These are phyloP conservation scores for Plantago lanceolata DNA, from an alignment of 305 asterid genomes.

Conservation along the genomic window DNA sequence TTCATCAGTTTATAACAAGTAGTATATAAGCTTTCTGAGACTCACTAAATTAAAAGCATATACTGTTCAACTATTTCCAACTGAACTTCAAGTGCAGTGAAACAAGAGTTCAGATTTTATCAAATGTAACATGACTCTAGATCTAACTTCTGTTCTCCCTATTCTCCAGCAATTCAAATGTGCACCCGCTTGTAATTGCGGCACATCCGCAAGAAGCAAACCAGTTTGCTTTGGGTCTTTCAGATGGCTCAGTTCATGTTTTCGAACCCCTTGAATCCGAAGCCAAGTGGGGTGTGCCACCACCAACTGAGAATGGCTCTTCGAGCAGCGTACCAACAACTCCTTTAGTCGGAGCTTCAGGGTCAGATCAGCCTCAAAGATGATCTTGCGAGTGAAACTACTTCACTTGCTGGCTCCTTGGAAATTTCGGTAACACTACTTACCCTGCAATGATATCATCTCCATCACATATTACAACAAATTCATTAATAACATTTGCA, in stretches of 20 bases:
- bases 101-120: slow-evolving; percentile 1
- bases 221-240: slow-evolving; percentile 57
- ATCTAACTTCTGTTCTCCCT: not conserved
- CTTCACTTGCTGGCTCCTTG: not conserved
- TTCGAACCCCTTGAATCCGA: slow-evolving; percentile 57
- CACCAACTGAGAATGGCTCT: slow-evolving; percentile 48
- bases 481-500: not conserved
- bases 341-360: slow-evolving; percentile 38
- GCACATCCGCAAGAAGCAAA: slow-evolving; percentile 63
- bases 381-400: slow-evolving; percentile 22
- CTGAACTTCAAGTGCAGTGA: not conserved
- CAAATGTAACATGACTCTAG: not conserved
- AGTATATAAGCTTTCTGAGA: no score
- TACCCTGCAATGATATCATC: not conserved
- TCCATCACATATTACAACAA: slow-evolving; percentile 2
- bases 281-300: slow-evolving; percentile 57
- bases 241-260: slow-evolving; percentile 60
- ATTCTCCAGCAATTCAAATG: slow-evolving; percentile 32
- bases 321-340: slow-evolving; percentile 35
- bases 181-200: slow-evolving; percentile 55
- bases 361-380: slow-evolving; percentile 42
- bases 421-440: slow-evolving; percentile 21
- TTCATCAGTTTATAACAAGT: no score
- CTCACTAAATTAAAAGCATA: no score
- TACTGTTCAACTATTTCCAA: no score